phyloP scores from a whole-genome alignment of 2,329 filamentous ascomycete genomes.

The Xylariaceae sp. region DNA sequence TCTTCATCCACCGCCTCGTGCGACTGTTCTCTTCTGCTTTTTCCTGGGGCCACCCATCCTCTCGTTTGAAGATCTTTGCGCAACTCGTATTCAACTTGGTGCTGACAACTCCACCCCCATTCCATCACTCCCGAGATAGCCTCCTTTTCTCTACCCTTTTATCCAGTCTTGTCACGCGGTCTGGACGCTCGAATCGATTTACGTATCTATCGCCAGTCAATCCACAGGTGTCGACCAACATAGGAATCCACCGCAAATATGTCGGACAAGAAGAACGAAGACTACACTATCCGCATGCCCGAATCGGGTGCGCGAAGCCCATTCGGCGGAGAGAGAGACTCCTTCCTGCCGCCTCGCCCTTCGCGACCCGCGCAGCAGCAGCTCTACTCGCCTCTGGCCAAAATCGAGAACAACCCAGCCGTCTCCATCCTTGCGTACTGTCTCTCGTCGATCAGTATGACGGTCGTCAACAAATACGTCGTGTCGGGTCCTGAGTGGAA shows the following conservation, averaged over 20 bases:
- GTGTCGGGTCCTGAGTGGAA: constrained; percentile 91
- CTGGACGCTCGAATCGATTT: no score
- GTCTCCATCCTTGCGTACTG: constrained; percentile 90
- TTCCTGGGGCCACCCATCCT: background rate
- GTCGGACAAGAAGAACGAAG: constrained; percentile 89
- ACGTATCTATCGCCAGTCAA: background rate
- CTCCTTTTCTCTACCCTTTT: constrained; percentile 20
- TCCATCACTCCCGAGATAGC: background rate
- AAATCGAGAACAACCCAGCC: constrained; percentile 73
- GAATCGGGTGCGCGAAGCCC: constrained; percentile 53
- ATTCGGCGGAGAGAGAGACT: constrained; percentile 56
- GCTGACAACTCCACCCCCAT: constrained; percentile 14
- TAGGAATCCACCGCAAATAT: constrained; percentile 52
- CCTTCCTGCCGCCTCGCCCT: constrained; percentile 45
- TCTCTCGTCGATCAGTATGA: constrained; percentile 97
- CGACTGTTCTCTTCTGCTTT: background rate
- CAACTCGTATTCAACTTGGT: constrained; percentile 11
- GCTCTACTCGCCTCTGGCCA: constrained; percentile 43
- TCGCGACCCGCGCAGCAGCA: constrained; percentile 43
- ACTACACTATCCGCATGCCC: constrained; percentile 72
- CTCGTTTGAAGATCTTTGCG: constrained; percentile 6
- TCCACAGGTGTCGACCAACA: background rate
- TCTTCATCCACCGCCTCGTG: background rate
- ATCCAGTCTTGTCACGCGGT: background rate
- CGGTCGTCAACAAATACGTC: constrained; percentile 99